Evolutionary conservation across 352 stramenopile species (phyloP).

Genomic region (Globisporangium takayamanum): DNA sequence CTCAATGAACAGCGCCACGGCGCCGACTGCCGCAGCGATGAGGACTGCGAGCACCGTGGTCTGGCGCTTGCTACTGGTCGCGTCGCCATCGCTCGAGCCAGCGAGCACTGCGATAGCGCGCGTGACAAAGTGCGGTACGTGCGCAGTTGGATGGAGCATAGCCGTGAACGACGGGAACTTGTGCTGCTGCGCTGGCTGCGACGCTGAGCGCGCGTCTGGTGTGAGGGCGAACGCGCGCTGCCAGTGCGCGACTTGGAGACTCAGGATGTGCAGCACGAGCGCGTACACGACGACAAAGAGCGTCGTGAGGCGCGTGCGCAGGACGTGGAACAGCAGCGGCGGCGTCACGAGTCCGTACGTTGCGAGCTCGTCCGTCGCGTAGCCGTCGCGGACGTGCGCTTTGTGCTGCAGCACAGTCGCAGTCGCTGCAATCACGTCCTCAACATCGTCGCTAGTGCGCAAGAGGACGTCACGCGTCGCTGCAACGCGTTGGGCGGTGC

Average conservation of each 20-base stretch:
- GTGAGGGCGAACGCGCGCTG: constrained; percentile 52
- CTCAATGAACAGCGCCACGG: constrained; percentile 4
- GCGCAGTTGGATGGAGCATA: constrained; percentile 45
- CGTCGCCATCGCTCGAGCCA: not conserved
- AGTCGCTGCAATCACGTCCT: constrained; percentile 9
- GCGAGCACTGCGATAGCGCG: constrained; percentile 3
- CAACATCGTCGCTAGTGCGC: constrained; percentile 7
- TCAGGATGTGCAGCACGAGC: constrained; percentile 58
- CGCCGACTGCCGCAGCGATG: not conserved
- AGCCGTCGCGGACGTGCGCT: constrained; percentile 42
- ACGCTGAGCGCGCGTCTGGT: not conserved
- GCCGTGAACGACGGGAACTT: constrained; percentile 51
- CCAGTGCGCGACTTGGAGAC: constrained; percentile 57
- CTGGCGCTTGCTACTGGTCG: not conserved
- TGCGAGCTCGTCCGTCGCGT: constrained; percentile 41
- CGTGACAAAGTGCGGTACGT: constrained; percentile 29
- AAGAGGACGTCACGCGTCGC: constrained; percentile 41
- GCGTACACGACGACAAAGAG: constrained; percentile 61
- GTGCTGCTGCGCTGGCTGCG: constrained; percentile 14
- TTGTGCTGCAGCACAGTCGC: constrained; percentile 33
- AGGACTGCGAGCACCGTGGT: constrained; percentile 1
- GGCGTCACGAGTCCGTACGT: constrained; percentile 40
- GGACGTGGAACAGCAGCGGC: constrained; percentile 36
- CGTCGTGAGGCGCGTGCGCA: constrained; percentile 39
- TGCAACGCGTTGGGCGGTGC: constrained; percentile 31